A percentile compares a stretch with the other conserved stretches of the same genome.
phyloP scores from a whole-genome alignment of 352 stramenopile species.

The Globisporangium mamillatum region DNA sequence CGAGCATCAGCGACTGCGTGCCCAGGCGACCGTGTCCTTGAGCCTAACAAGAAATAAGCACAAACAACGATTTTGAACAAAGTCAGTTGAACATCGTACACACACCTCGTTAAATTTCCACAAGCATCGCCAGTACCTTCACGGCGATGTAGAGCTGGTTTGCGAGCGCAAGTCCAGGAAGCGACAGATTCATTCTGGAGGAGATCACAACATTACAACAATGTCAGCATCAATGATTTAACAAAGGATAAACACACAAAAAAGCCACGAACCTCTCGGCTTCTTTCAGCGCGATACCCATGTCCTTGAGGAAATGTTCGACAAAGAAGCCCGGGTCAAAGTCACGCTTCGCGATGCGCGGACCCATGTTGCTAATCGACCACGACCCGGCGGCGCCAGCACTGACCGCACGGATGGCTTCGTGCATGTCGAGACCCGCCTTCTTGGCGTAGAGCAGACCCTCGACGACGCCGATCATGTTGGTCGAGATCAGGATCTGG shows the following conservation, averaged over 20 bases:
- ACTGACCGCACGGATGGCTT: constrained; percentile 84
- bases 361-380: constrained; percentile 89
- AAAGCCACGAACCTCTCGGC: constrained; percentile 46
- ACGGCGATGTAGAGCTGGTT: constrained; percentile 86
- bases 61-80: not conserved
- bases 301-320: constrained; percentile 91
- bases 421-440: constrained; percentile 83
- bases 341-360: constrained; percentile 84
- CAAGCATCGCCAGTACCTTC: constrained; percentile 26
- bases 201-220: constrained; percentile 8
- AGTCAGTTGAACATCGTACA: not conserved
- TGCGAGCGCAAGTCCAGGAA: constrained; percentile 80
- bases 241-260: not conserved
- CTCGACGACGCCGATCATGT: constrained; percentile 89
- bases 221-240: not conserved
- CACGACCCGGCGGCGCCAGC: constrained; percentile 84
- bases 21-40: constrained; percentile 78
- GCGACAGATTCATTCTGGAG: constrained; percentile 79
- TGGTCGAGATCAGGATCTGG: constrained; percentile 86
- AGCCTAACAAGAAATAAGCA: constrained; percentile 13
- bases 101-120: not conserved
- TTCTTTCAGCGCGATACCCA: constrained; percentile 88
- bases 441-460: constrained; percentile 87
- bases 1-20: constrained; percentile 85
- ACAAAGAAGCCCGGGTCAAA: constrained; percentile 91